phyloP scores from a whole-genome alignment of 106 monocot genomes.

The Dendrobium nobile region DNA sequence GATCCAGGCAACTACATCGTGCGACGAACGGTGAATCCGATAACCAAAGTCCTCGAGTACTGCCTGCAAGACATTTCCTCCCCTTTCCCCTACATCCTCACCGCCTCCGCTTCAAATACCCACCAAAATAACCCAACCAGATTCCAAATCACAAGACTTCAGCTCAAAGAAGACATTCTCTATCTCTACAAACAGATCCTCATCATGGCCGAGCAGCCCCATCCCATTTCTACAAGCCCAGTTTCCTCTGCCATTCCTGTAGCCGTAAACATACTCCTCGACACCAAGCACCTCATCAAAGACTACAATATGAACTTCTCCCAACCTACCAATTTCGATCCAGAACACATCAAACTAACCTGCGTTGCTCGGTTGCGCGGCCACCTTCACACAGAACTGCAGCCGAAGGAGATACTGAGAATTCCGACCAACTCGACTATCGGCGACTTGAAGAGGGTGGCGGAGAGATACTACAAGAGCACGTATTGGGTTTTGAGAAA shows the following conservation, averaged over 20 bases:
- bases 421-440: slow-evolving; percentile 36
- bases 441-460: slow-evolving; percentile 46
- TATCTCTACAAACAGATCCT: slow-evolving; percentile 57
- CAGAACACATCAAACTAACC: slow-evolving; percentile 18
- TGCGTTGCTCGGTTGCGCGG: slow-evolving; percentile 36
- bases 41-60: slow-evolving; percentile 91
- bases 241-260: slow-evolving; percentile 36
- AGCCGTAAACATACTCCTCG: slow-evolving; percentile 53
- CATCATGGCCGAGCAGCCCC: neutral
- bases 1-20: slow-evolving; percentile 49
- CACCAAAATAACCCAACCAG: slow-evolving; percentile 8
- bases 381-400: neutral
- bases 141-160: slow-evolving; percentile 37
- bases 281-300: slow-evolving; percentile 69
- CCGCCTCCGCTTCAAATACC: neutral
- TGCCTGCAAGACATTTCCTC: slow-evolving; percentile 62
- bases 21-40: slow-evolving; percentile 77
- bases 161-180: slow-evolving; percentile 53
- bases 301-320: slow-evolving; percentile 26
- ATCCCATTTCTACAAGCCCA: slow-evolving; percentile 7
- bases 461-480: slow-evolving; percentile 42
- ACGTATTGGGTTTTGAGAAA: slow-evolving; percentile 57
- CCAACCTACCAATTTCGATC: neutral
- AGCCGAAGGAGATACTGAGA: slow-evolving; percentile 29
- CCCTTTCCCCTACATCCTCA: slow-evolving; percentile 10